Evolutionary conservation across 352 stramenopile genomes (phyloP).

Genomic region (Halophytophthora batemanensis): DNA sequence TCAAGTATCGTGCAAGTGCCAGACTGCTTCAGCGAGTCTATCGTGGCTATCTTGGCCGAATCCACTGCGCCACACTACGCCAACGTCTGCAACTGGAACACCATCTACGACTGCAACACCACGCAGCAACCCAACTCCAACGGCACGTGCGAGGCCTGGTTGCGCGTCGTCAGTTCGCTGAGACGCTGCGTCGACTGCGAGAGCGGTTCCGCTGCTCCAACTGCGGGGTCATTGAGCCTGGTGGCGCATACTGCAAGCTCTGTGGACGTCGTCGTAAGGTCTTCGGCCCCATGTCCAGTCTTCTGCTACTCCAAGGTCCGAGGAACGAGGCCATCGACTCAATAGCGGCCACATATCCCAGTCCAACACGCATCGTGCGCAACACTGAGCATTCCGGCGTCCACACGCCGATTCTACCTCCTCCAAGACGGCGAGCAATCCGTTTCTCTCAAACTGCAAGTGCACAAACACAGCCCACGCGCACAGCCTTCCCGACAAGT

Average conservation of each 20-base stretch:
- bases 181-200: conserved; percentile 26
- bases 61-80: background rate
- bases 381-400: background rate
- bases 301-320: conserved; percentile 9
- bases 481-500: background rate
- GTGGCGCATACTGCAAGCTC: conserved; percentile 62
- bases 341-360: background rate
- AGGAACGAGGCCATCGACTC: too few species aligned
- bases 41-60: conserved; percentile 7
- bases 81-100: conserved; percentile 3
- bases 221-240: conserved; percentile 54
- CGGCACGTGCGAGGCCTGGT: conserved; percentile 17
- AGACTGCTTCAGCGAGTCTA: conserved; percentile 13
- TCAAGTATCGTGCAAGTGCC: background rate
- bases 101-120: background rate
- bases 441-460: too few species aligned
- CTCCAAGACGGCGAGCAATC: background rate
- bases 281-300: conserved; percentile 20
- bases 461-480: too few species aligned
- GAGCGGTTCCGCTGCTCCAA: conserved; percentile 57
- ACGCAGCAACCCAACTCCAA: conserved; percentile 32
- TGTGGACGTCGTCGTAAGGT: conserved; percentile 46
- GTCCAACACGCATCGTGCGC: background rate
- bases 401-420: conserved; percentile 1
- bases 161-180: conserved; percentile 16